phyloP scores from a whole-genome alignment of 805 yeast species.

The Kazachstania martiniae region DNA sequence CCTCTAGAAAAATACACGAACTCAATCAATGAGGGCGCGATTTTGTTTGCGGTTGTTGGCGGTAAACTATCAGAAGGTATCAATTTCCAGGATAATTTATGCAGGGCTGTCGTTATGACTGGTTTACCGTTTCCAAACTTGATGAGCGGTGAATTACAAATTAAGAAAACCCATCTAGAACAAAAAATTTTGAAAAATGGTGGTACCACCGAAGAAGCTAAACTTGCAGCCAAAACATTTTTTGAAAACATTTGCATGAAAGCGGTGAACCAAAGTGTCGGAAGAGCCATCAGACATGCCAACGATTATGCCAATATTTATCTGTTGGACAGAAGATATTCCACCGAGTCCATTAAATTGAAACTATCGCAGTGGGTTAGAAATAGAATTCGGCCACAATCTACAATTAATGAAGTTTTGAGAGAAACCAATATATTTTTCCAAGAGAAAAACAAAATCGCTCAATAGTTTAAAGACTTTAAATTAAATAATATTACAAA shows the following conservation, averaged over 20 bases:
- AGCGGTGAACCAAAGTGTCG: slow-evolving; percentile 85
- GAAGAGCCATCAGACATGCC: slow-evolving; percentile 79
- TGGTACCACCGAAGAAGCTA: slow-evolving; percentile 36
- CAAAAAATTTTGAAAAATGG: slow-evolving; percentile 38
- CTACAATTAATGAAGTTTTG: slow-evolving; percentile 11
- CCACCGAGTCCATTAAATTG: slow-evolving; percentile 32
- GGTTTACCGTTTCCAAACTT: slow-evolving; percentile 88
- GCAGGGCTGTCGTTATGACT: slow-evolving; percentile 74
- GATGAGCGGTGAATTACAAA: slow-evolving; percentile 68
- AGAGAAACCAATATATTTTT: slow-evolving; percentile 18
- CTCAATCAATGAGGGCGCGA: slow-evolving; percentile 44
- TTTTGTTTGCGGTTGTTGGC: slow-evolving; percentile 78
- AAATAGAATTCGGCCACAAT: slow-evolving; percentile 27
- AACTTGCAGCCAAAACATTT: slow-evolving; percentile 39
- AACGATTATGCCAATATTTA: slow-evolving; percentile 71
- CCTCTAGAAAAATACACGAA: slow-evolving; percentile 42
- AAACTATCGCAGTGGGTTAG: slow-evolving; percentile 72
- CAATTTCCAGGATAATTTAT: slow-evolving; percentile 79
- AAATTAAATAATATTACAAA: neutral
- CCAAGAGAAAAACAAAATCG: neutral
- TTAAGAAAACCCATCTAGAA: slow-evolving; percentile 58
- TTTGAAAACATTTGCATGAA: slow-evolving; percentile 84
- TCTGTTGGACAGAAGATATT: slow-evolving; percentile 58
- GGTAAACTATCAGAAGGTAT: slow-evolving; percentile 92
- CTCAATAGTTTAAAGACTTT: neutral